phyloP scores from a whole-genome alignment of 495 filamentous ascomycete species.

The Penicillium cosmopolitanum region DNA sequence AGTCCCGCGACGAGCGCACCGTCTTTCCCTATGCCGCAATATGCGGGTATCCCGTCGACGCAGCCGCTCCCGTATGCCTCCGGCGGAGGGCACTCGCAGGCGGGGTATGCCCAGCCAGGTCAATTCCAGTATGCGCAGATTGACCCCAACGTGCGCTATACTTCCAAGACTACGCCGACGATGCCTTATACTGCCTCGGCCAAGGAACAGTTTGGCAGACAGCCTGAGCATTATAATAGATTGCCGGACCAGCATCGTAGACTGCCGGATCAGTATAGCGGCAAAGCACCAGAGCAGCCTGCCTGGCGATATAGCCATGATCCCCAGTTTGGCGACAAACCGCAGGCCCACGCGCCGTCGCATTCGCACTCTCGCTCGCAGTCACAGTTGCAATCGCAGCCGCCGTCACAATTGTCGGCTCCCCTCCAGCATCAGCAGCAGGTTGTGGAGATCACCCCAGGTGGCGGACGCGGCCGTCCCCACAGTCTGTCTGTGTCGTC shows the following conservation, averaged over 20 bases:
- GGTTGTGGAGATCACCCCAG: slow-evolving; percentile 48
- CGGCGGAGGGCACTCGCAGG: slow-evolving; percentile 18
- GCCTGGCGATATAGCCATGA: slow-evolving; percentile 19
- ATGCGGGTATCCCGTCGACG: slow-evolving; percentile 20
- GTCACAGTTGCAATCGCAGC: slow-evolving; percentile 13
- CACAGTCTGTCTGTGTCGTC: slow-evolving; percentile 47
- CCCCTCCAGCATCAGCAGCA: slow-evolving; percentile 38
- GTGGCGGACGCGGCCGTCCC: slow-evolving; percentile 37
- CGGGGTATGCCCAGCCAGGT: slow-evolving; percentile 37
- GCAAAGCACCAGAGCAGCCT: no score
- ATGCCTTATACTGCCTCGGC: slow-evolving; percentile 28
- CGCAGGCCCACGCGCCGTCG: slow-evolving; percentile 16
- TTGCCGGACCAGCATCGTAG: not conserved
- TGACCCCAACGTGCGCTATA: slow-evolving; percentile 48
- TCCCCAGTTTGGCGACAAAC: slow-evolving; percentile 22
- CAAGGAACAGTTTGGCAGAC: slow-evolving; percentile 27
- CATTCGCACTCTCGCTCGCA: slow-evolving; percentile 5
- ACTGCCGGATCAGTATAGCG: not conserved
- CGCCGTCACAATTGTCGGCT: slow-evolving; percentile 24
- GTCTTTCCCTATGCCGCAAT: slow-evolving; percentile 31
- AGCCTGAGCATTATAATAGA: slow-evolving; percentile 24
- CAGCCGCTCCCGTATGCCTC: slow-evolving; percentile 17
- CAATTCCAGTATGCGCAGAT: slow-evolving; percentile 49
- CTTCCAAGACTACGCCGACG: slow-evolving; percentile 40
- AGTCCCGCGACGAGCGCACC: slow-evolving; percentile 28